Evolutionary conservation across 192 early-diverging fungal species (phyloP), one percentile per base, ranked within the genome.

Genomic region (Mortierella alpina): DNA sequence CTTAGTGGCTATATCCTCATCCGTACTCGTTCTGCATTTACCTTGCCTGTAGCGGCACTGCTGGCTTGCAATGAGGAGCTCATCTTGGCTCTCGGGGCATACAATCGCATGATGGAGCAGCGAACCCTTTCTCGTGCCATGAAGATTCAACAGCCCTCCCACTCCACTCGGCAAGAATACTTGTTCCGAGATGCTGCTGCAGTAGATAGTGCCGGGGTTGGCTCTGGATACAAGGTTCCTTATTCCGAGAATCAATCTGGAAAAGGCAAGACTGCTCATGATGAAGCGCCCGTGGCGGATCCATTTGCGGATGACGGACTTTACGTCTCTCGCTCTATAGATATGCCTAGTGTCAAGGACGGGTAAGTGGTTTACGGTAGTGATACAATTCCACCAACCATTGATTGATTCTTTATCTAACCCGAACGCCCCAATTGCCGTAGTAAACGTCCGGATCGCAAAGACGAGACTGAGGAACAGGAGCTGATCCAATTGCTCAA

Each of bases 101-200:
- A 86, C 57, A 57, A 74, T 48, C 79, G 84, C 18, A 82, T 84
- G 69, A 59, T 86, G 54, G 80, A 86, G 39, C 63, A 40, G 15
- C 40, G 39, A 31, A 31, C 31, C 31, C 31, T 31, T 31, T 31
- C 31, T 31, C 31, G 31, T 31, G 31, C 31, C 31, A 31, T 31
- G 31, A 31, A 31, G 31, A 31, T 31, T 31, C 31, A 31, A 31
- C 31, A 31, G 31, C 31, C 31, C 31, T 31, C 31, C 31, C 57
- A 59, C 20, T 18, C 57, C 23, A 6, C 14, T 14, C 7, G 7
- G 12, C 59, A n/a, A 45, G 22, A n/a, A 48, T 3, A 22, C 14
- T 10, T 15, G 44, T 18, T 22, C n/a, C 18, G 22, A 15, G 10
- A 22, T 14, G 41, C 18, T 7, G 14, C 51, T 0, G 12, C 53